Conservation (phyloP, 805 yeast genomes). For the Saturnispora sanitii region DNA sequence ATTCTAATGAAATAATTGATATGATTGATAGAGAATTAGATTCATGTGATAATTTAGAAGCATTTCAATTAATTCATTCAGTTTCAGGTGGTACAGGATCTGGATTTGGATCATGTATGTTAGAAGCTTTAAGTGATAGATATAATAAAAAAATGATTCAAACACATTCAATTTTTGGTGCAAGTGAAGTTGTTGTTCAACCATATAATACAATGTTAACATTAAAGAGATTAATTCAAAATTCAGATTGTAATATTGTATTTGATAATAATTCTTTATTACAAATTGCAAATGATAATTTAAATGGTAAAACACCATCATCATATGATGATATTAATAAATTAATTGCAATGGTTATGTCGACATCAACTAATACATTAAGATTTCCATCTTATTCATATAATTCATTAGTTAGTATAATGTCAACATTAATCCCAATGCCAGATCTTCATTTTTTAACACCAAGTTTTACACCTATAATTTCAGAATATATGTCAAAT, state of each 20-base stretch:
- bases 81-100: conserved; percentile 99
- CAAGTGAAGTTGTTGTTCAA: conserved; percentile 95
- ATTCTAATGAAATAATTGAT: conserved; percentile 67
- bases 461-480: conserved; percentile 69
- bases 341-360: conserved; percentile 73
- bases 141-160: conserved; percentile 75
- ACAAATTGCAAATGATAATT: conserved; percentile 55
- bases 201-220: conserved; percentile 89
- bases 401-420: conserved; percentile 70
- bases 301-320: conserved; percentile 49
- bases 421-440: conserved; percentile 76
- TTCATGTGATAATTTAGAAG: conserved; percentile 79
- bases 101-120: conserved; percentile 62
- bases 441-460: conserved; percentile 71
- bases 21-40: conserved; percentile 86
- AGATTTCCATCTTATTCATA: conserved; percentile 82
- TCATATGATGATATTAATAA: conserved; percentile 76
- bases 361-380: conserved; percentile 76
- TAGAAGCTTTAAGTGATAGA: conserved; percentile 72
- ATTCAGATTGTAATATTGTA: conserved; percentile 71
- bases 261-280: conserved; percentile 83
- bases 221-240: conserved; percentile 68
- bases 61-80: conserved; percentile 84
- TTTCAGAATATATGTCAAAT: conserved; percentile 43
- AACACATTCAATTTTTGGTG: conserved; percentile 80